Percentiles rank a stretch among this genome's conserved stretches.
Conservation (phyloP, 2,329 filamentous ascomycete species). For the Xylaria sp. region DNA sequence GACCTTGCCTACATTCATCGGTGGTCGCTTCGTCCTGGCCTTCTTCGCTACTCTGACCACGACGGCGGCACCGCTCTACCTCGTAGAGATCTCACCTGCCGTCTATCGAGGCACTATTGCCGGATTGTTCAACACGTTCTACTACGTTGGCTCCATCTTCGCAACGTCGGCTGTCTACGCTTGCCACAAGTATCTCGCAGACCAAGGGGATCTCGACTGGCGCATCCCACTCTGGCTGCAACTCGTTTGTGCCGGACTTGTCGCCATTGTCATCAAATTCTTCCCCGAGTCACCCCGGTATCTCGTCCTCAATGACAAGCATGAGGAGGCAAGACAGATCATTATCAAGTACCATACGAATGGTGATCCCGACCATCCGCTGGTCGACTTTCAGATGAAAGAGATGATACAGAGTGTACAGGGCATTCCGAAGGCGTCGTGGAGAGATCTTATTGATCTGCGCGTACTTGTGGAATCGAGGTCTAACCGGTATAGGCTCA, state of each 20-base stretch:
- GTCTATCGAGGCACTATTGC: conserved; percentile 53
- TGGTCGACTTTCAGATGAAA: conserved; percentile 38
- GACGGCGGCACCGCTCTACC: conserved; percentile 53
- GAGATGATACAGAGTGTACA: conserved; percentile 37
- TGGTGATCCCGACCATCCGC: conserved; percentile 35
- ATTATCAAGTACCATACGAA: conserved; percentile 39
- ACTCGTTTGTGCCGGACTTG: conserved; percentile 31
- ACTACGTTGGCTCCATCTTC: conserved; percentile 35
- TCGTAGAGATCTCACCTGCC: conserved; percentile 57
- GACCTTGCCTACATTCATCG: conserved; percentile 45
- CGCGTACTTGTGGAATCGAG: conserved; percentile 34
- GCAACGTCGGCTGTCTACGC: conserved; percentile 32
- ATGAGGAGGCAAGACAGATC: conserved; percentile 35
- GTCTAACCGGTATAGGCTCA: conserved; percentile 34
- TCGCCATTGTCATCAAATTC: conserved; percentile 31
- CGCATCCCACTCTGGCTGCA: conserved; percentile 34
- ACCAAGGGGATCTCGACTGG: conserved; percentile 30
- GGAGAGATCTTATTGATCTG: conserved; percentile 35
- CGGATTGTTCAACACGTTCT: conserved; percentile 45
- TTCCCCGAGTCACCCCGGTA: conserved; percentile 35
- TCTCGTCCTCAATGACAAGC: conserved; percentile 32
- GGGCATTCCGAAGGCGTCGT: conserved; percentile 32
- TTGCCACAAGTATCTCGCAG: conserved; percentile 29
- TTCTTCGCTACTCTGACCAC: conserved; percentile 53
- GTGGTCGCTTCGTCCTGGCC: conserved; percentile 43